Percentiles rank a stretch among this genome's conserved stretches.
phyloP scores from a whole-genome alignment of 352 stramenopile genomes.

The Pythium dissotocum region DNA sequence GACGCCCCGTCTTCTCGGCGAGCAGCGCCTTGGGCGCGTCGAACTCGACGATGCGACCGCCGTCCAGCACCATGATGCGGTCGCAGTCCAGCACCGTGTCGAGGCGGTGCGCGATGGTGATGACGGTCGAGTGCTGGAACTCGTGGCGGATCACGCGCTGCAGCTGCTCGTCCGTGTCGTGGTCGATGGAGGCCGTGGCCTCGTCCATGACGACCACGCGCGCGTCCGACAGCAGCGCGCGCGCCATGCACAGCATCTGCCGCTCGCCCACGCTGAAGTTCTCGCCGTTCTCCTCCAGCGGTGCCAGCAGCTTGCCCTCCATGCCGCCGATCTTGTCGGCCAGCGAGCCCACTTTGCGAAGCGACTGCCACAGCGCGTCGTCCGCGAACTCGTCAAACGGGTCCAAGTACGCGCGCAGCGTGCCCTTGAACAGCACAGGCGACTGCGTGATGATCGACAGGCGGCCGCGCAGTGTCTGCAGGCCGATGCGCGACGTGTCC shows the following conservation, averaged over 20 bases:
- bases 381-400: conserved; percentile 86
- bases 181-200: conserved; percentile 76
- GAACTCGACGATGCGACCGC: conserved; percentile 87
- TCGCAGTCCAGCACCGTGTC: conserved; percentile 98
- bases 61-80: conserved; percentile 95
- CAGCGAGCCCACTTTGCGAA: conserved; percentile 51
- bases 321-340: conserved; percentile 64
- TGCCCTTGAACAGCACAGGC: conserved; percentile 91
- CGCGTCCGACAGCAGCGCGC: conserved; percentile 92
- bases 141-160: conserved; percentile 81
- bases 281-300: conserved; percentile 86
- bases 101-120: conserved; percentile 97
- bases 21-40: conserved; percentile 74
- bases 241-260: conserved; percentile 96
- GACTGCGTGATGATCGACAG: conserved; percentile 96
- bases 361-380: conserved; percentile 58
- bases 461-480: conserved; percentile 84
- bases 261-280: conserved; percentile 95
- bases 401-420: conserved; percentile 92
- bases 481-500: conserved; percentile 77
- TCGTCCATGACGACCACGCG: conserved; percentile 88
- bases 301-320: conserved; percentile 57
- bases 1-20: conserved; percentile 30
- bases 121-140: conserved; percentile 92
- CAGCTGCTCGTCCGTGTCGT: conserved; percentile 72